phyloP scores from a whole-genome alignment of 768 basidiomycete species.

The Mycena belliarum region DNA sequence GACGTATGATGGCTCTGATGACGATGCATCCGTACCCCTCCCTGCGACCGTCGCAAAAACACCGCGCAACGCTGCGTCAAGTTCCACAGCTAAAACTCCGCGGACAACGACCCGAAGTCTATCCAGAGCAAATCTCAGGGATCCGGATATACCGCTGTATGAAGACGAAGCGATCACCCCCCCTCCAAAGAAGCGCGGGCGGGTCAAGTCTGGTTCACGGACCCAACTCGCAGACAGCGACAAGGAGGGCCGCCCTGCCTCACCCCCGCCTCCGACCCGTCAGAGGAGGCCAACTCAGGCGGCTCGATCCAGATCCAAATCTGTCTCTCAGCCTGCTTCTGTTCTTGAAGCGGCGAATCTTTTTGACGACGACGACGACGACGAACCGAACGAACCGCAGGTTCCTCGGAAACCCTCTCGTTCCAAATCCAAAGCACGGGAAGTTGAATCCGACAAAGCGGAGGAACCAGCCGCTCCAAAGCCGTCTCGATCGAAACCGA shows the following conservation, averaged over 20 bases:
- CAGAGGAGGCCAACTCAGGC: conserved; percentile 17
- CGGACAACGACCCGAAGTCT: conserved; percentile 23
- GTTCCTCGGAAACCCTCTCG: conserved; percentile 23
- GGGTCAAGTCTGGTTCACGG: conserved; percentile 30
- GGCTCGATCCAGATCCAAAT: conserved; percentile 22
- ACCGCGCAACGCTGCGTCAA: conserved; percentile 22
- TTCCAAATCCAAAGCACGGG: conserved; percentile 13
- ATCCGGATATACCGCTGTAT: conserved; percentile 22
- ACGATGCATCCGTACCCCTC: conserved; percentile 25
- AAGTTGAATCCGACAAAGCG: background rate
- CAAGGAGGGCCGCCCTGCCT: conserved; percentile 9
- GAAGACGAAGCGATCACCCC: conserved; percentile 26
- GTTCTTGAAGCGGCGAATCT: conserved; percentile 11
- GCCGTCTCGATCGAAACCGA: conserved; percentile 13
- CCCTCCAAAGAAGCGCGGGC: conserved; percentile 25
- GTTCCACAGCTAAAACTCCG: conserved; percentile 26
- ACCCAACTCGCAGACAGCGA: conserved; percentile 7
- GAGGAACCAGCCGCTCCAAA: conserved; percentile 3
- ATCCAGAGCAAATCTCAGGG: conserved; percentile 23
- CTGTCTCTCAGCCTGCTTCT: conserved; percentile 16
- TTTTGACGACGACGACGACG: conserved; percentile 23
- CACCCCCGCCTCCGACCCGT: conserved; percentile 16
- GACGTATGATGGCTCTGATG: conserved; percentile 40
- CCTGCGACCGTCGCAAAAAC: conserved; percentile 21
- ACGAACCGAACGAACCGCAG: conserved; percentile 1